Conservation (phyloP, 805 yeast genomes). For the Blastobotrys mokoenaii region DNA sequence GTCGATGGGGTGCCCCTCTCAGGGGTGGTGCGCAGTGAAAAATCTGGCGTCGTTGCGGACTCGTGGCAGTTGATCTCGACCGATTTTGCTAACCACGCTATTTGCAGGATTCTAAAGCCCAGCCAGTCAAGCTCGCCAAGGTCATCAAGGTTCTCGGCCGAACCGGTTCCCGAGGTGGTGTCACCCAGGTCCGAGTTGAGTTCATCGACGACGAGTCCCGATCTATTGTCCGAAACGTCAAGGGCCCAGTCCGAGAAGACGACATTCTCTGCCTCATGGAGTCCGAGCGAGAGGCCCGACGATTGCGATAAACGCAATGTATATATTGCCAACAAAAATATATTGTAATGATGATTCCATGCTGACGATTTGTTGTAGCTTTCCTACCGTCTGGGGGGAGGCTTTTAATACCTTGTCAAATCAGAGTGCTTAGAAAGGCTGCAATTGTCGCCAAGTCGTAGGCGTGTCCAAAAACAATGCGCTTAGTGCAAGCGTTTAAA, state of each 20-base stretch:
- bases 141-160: slow-evolving; percentile 99
- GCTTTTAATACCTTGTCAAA: too few species aligned
- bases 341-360: background rate
- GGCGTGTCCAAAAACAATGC: too few species aligned
- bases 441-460: too few species aligned
- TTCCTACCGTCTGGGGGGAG: too few species aligned
- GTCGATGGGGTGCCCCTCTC: too few species aligned
- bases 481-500: too few species aligned
- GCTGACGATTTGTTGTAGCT: too few species aligned
- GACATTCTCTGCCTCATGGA: slow-evolving; percentile 99
- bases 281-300: slow-evolving; percentile 96
- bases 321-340: background rate
- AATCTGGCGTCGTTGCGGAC: too few species aligned
- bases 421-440: too few species aligned
- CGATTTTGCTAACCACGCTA: background rate
- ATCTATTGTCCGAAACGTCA: slow-evolving; percentile 95
- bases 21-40: too few species aligned
- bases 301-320: slow-evolving; percentile 32
- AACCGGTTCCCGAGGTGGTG: slow-evolving; percentile 99
- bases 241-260: slow-evolving; percentile 96
- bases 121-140: slow-evolving; percentile 97
- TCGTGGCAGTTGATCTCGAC: too few species aligned
- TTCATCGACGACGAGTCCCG: slow-evolving; percentile 92
- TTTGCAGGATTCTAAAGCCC: slow-evolving; percentile 32
- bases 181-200: slow-evolving; percentile 96